Evolutionary conservation across 306 rosid genomes (phyloP).

Genomic region (Arachis stenosperma): DNA sequence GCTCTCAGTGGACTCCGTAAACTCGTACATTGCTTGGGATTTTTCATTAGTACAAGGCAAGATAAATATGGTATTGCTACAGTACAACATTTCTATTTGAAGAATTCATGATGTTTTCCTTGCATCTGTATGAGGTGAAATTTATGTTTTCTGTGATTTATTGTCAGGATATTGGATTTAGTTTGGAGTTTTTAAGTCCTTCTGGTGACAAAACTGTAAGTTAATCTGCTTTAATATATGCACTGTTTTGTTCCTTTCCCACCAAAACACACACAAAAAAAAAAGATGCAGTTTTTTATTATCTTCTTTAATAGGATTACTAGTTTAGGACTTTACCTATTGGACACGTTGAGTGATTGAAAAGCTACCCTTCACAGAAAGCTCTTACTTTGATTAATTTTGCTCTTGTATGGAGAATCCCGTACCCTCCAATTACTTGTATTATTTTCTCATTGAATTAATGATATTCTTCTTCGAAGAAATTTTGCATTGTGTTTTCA

Average conservation of each 20-base stretch:
- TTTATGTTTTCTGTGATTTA: constrained; percentile 39
- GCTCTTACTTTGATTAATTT: too few species aligned
- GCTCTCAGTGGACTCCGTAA: constrained; percentile 73
- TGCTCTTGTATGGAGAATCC: too few species aligned
- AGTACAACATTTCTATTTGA: constrained; percentile 41
- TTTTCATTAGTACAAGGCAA: constrained; percentile 88
- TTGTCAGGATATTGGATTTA: constrained; percentile 88
- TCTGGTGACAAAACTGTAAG: constrained; percentile 85
- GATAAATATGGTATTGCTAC: constrained; percentile 77
- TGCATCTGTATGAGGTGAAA: constrained; percentile 24
- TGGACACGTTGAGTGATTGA: too few species aligned
- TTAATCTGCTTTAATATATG: not conserved
- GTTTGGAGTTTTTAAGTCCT: constrained; percentile 77
- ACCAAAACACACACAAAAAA: too few species aligned
- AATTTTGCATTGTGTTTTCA: not conserved
- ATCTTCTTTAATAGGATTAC: too few species aligned
- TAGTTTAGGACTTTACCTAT: too few species aligned
- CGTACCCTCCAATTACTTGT: too few species aligned
- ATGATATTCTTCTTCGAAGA: too few species aligned
- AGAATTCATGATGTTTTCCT: constrained; percentile 32
- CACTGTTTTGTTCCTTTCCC: too few species aligned
- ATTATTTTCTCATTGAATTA: too few species aligned
- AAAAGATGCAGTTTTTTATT: too few species aligned
- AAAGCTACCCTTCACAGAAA: too few species aligned
- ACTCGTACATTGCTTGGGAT: constrained; percentile 98